Base-by-base conservation (phyloP, 192 early-diverging fungal species). In the Coemansia sp. region DNA sequence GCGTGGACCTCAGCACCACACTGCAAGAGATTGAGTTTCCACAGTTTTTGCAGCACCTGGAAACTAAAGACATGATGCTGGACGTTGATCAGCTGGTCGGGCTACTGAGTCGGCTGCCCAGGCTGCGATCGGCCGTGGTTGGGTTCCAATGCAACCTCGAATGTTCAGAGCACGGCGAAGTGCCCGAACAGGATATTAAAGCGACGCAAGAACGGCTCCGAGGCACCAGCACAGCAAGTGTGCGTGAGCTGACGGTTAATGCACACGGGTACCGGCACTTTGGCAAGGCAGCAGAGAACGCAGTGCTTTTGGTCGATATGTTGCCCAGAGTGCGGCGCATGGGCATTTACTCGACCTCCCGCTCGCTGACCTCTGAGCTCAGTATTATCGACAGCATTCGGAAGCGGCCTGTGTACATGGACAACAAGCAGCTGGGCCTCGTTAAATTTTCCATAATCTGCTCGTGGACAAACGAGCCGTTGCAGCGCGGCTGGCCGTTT, bases 241-340 rank as follows among this genome's bases (percentile, higher is more conserved):
- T 54, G 14, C 27, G 29, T 14, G 29, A 22, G 6, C 22, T 54
- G 27, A 16, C 24, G 2, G 10, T 54, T 29, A 54, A 54, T 24
- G 53, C 53, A 7, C 16, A 22, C 27, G 53, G 53, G 5, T 54
- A 54, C 27, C 26, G 29, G 53, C 53, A 54, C 14, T 54, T 29
- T 29, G 14, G 14, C 14, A 54, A 54, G 29, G 53, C 29, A 26
- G 53, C 53, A n/a, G 53, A 54, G 18, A 54, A 16, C 27, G n/a
- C n/a, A 26, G 53, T 54, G 26, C n/a, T 54, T 27, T 27, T 54
- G 12, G 53, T 16, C 12, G 53, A 54, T 13, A 54, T 54, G 6
- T 14, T 54, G 24, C 53, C 53, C 13, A 54, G 27, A 0, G 16
- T 54, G 13, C n/a, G 9, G 13, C 27, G n/a, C 22, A 32, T 54